Evolutionary conservation across 345 rosid species (phyloP).

Genomic region (Eucalyptus virginea): DNA sequence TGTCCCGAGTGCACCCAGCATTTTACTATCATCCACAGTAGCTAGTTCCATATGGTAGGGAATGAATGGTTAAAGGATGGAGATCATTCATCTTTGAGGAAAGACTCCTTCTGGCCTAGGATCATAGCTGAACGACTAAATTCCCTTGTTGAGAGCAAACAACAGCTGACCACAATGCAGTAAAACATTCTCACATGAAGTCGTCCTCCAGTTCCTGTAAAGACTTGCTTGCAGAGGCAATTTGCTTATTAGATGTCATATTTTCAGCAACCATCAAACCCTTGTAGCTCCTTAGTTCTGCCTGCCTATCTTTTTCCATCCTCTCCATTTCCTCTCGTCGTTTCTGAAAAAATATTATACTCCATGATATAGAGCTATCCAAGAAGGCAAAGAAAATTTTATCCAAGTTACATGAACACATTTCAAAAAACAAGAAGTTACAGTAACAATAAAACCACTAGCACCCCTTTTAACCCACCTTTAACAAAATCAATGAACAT

Average conservation of each 20-base stretch:
- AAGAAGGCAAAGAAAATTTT: neutral
- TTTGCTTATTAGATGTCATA: slow-evolving; percentile 93
- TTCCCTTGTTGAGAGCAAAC: neutral
- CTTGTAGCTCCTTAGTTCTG: slow-evolving; percentile 93
- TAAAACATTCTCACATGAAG: slow-evolving; percentile 53
- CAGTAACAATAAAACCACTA: neutral
- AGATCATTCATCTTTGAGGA: neutral
- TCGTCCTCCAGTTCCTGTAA: slow-evolving; percentile 96
- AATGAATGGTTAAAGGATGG: neutral
- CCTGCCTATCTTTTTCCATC: slow-evolving; percentile 89
- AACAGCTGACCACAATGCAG: neutral
- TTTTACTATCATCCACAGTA: neutral
- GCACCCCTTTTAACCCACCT: neutral
- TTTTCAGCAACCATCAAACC: slow-evolving; percentile 92
- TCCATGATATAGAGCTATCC: neutral
- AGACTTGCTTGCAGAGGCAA: slow-evolving; percentile 72
- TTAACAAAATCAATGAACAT: neutral
- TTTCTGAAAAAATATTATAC: slow-evolving; percentile 31
- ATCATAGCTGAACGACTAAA: neutral
- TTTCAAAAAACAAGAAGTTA: neutral
- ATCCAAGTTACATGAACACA: neutral
- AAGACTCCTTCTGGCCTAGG: neutral
- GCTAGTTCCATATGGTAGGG: neutral
- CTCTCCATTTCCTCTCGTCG: slow-evolving; percentile 82
- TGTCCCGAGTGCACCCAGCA: neutral